phyloP scores from a whole-genome alignment of 1,139 yeast genomes.

The Scheffersomyces segobiensis region DNA sequence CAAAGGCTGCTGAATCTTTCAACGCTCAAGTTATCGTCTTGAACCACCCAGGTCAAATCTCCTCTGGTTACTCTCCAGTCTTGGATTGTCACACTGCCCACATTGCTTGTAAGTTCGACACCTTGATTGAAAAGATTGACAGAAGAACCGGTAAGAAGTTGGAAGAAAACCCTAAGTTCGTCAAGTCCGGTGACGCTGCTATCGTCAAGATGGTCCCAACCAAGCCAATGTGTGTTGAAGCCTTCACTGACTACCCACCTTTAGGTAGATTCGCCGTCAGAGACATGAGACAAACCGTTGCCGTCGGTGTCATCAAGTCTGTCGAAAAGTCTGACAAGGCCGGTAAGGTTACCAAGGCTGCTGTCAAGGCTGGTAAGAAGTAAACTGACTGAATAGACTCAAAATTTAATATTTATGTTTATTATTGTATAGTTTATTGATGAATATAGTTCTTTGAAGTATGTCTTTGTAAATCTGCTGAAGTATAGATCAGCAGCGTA shows the following conservation, averaged over 20 bases:
- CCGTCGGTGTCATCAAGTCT: conserved; percentile 99
- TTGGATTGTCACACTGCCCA: conserved; percentile 95
- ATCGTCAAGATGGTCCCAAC: conserved; percentile 71
- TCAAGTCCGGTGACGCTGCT: conserved; percentile 94
- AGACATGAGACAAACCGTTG: conserved; percentile 99
- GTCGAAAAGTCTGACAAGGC: conserved; percentile 94
- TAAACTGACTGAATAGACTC: conserved; percentile 40
- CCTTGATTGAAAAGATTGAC: conserved; percentile 85
- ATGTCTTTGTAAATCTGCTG: neutral
- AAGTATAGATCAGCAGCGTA: too few species aligned
- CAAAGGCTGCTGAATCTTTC: conserved; percentile 80
- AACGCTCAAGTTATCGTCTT: conserved; percentile 86
- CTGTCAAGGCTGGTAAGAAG: conserved; percentile 97
- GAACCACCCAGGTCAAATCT: conserved; percentile 93
- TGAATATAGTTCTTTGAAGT: neutral
- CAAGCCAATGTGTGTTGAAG: conserved; percentile 62
- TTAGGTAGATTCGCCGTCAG: conserved; percentile 99
- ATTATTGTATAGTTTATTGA: neutral
- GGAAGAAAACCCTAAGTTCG: conserved; percentile 82
- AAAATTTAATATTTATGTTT: neutral
- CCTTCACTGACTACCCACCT: conserved; percentile 97
- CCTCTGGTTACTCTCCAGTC: conserved; percentile 92
- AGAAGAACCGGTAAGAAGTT: conserved; percentile 89
- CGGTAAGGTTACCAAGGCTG: conserved; percentile 99
- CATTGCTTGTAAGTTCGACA: conserved; percentile 90